phyloP scores from a whole-genome alignment of 805 yeast genomes.

The Blastobotrys parvus region DNA sequence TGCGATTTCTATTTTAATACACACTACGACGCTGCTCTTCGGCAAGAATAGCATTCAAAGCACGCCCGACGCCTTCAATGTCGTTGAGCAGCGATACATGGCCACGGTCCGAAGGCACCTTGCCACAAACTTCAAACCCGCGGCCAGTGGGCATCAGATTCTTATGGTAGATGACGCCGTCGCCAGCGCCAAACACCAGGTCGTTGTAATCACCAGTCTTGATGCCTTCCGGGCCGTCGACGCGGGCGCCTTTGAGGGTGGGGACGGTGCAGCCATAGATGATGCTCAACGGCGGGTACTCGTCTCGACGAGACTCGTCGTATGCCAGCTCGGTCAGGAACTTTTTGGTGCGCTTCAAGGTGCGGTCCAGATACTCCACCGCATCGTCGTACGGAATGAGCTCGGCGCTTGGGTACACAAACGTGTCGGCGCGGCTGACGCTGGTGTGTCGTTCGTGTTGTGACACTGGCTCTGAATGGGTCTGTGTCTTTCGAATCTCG shows the following conservation, averaged over 20 bases:
- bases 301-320: constrained; percentile 35
- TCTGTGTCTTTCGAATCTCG: constrained; percentile 1
- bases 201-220: constrained; percentile 64
- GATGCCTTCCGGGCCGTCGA: constrained; percentile 53
- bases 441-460: background rate
- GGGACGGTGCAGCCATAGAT: constrained; percentile 80
- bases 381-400: constrained; percentile 39
- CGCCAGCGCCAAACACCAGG: constrained; percentile 83
- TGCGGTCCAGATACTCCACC: constrained; percentile 51
- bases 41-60: constrained; percentile 53
- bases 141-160: constrained; percentile 72
- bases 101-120: constrained; percentile 55
- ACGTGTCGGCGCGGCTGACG: constrained; percentile 6
- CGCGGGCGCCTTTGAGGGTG: constrained; percentile 73
- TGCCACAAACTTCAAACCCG: constrained; percentile 66
- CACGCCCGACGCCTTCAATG: constrained; percentile 60
- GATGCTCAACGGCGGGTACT: constrained; percentile 77
- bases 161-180: constrained; percentile 80
- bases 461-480: constrained; percentile 1
- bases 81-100: constrained; percentile 79
- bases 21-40: too few species aligned
- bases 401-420: constrained; percentile 7
- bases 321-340: constrained; percentile 51
- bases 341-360: constrained; percentile 50
- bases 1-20: too few species aligned